phyloP scores from a whole-genome alignment of 148 eudicot genomes.

The Nepenthes mirabilis region DNA sequence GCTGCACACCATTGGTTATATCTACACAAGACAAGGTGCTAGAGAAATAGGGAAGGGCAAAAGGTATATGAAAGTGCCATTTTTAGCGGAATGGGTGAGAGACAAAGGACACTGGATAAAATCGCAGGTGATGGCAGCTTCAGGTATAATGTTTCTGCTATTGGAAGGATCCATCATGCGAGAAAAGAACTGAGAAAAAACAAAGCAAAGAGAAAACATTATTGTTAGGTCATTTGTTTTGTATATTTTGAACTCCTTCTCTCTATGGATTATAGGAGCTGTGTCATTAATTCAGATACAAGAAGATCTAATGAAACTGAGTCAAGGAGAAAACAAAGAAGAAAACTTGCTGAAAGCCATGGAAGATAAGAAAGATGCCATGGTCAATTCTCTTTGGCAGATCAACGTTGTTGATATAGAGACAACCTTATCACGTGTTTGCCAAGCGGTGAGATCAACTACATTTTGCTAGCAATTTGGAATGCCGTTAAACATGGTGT shows the following conservation, averaged over 20 bases:
- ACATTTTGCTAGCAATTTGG: not conserved
- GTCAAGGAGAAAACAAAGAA: slow-evolving; percentile 56
- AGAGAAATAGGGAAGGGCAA: slow-evolving; percentile 71
- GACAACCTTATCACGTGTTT: slow-evolving; percentile 68
- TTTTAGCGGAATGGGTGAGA: slow-evolving; percentile 91
- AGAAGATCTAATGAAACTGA: slow-evolving; percentile 56
- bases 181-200: no score
- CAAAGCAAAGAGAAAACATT: not conserved
- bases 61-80: slow-evolving; percentile 66
- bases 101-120: slow-evolving; percentile 84
- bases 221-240: not conserved
- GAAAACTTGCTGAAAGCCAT: slow-evolving; percentile 46
- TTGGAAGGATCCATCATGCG: not conserved
- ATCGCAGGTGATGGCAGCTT: slow-evolving; percentile 81
- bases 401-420: slow-evolving; percentile 90
- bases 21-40: slow-evolving; percentile 87
- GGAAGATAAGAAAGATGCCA: slow-evolving; percentile 81
- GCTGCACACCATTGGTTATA: slow-evolving; percentile 92
- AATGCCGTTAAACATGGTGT: not conserved
- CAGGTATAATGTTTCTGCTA: slow-evolving; percentile 34
- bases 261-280: slow-evolving; percentile 35
- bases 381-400: slow-evolving; percentile 87
- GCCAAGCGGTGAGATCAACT: slow-evolving; percentile 60
- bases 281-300: slow-evolving; percentile 63
- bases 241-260: not conserved